Base-by-base conservation (phyloP, 345 rosid species). In the Camelina sativa region DNA sequence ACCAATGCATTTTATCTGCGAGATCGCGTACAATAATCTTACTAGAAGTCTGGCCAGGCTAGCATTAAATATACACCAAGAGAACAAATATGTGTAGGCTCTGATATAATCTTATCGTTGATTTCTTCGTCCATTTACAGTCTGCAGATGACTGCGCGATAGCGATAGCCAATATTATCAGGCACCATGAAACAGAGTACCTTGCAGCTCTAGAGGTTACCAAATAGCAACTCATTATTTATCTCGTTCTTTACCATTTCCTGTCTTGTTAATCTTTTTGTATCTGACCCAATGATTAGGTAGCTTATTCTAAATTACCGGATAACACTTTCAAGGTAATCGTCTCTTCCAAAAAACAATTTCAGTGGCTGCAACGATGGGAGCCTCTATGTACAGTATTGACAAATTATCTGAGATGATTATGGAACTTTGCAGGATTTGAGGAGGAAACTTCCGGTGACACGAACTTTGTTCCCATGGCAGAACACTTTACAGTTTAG, bases 401-500 rank as follows among this genome's bases (percentile, higher is more conserved):
- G 11, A 40, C 11, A 8, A 28, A 67, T 4, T 0, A 4, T 50
- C 60, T 67, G 3, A 67, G 34, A 7, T 34, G 58, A 4, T 59
- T 30, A 43, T 68, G 44, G 37, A 23, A 64, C 25, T 22, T 60
- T 78, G 51, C 86, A 95, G 98, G 99, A 96, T 76, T 87, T 96
- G n/a, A 83, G 98, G 71, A 83, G 99, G 82, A 92, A 92, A 87
- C 99, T 92, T 62, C 99, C 98, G 0, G 98, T 92, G 56, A 96
- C 98, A 59, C 86, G 97, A 41, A 96, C 97, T 67, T 77, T 89
- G 52, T 96, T 96, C 82, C 98, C 98, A 32, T 92, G 98, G 99
- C 95, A 92, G 47, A 85, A 87, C 85, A 86, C 96, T 5, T 83
- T 91, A 50, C 98, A 91, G 66, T 92, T 92, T 71, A 96, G 90